Conservation (phyloP, 1,284 basidiomycete species). For the Phylloboletellus chloephorus region DNA sequence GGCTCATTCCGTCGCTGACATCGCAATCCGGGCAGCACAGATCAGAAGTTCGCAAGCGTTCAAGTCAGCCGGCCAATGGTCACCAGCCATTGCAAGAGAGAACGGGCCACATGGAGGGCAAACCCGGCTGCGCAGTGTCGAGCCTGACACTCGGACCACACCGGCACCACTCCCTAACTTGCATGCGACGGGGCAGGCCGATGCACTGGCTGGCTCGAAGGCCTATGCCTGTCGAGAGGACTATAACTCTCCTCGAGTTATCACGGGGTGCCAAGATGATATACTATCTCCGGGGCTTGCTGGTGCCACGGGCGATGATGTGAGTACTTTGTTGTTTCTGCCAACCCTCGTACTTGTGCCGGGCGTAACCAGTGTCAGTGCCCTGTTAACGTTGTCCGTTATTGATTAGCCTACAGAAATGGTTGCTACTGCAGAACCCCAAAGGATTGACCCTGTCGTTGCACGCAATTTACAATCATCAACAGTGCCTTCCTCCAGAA, state of each 20-base stretch:
- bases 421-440: slow-evolving; percentile 1
- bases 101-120: background rate
- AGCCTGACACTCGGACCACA: background rate
- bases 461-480: slow-evolving; percentile 64
- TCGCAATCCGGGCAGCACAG: slow-evolving; percentile 55
- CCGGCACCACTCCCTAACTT: background rate
- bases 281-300: background rate
- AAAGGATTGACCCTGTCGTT: slow-evolving; percentile 10
- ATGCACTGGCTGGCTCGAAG: background rate
- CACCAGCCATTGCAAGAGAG: background rate
- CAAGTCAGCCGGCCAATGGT: background rate
- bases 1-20: slow-evolving; percentile 50
- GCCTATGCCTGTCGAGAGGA: background rate
- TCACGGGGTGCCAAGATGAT: background rate
- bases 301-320: slow-evolving; percentile 2
- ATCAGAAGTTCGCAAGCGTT: slow-evolving; percentile 47
- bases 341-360: background rate
- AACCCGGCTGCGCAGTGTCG: background rate
- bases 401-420: slow-evolving; percentile 13
- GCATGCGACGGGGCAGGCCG: background rate
- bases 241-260: background rate
- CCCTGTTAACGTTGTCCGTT: slow-evolving; percentile 1
- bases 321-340: slow-evolving; percentile 5
- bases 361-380: background rate
- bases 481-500: slow-evolving; percentile 80